These are phyloP conservation scores for Discostella stelligeroides DNA, from an alignment of 108 stramenopile genomes.

Conservation along the genomic window DNA sequence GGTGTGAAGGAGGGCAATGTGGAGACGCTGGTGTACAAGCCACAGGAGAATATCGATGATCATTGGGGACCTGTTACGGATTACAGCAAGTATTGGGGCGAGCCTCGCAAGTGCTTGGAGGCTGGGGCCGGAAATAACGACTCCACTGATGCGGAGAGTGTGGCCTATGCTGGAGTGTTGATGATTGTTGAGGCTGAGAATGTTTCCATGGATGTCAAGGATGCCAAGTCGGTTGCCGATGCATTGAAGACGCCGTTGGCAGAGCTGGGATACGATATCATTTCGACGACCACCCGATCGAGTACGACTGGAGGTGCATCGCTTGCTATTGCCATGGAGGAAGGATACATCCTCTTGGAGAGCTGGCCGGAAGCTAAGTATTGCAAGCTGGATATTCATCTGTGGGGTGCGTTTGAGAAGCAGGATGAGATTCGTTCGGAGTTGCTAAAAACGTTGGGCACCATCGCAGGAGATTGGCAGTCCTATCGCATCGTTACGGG, in stretches of 20 bases:
- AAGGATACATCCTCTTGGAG: slow-evolving; percentile 71
- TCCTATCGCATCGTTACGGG: slow-evolving; percentile 72
- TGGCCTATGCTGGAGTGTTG: slow-evolving; percentile 46
- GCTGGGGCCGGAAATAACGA: slow-evolving; percentile 6
- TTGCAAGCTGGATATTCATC: slow-evolving; percentile 71
- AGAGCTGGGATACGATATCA: slow-evolving; percentile 43
- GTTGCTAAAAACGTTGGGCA: slow-evolving; percentile 20
- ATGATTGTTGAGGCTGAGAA: slow-evolving; percentile 74
- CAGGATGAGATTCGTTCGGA: slow-evolving; percentile 36
- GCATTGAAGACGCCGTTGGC: slow-evolving; percentile 34
- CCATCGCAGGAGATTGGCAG: slow-evolving; percentile 31
- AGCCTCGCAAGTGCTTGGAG: slow-evolving; percentile 24
- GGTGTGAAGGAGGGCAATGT: slow-evolving; percentile 36
- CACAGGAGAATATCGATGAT: slow-evolving; percentile 29
- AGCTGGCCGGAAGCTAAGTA: slow-evolving; percentile 58
- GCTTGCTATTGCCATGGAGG: slow-evolving; percentile 51
- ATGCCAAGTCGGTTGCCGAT: slow-evolving; percentile 16
- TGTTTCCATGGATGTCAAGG: slow-evolving; percentile 33
- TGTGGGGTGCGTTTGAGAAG: slow-evolving; percentile 56
- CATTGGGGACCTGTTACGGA: slow-evolving; percentile 41
- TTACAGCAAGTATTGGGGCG: slow-evolving; percentile 45
- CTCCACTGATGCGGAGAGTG: slow-evolving; percentile 13
- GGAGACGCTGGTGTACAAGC: slow-evolving; percentile 42
- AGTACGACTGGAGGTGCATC: slow-evolving; percentile 21
- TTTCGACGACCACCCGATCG: slow-evolving; percentile 24